phyloP scores from a whole-genome alignment of 805 yeast genomes.

The Starmerella asiatica region DNA sequence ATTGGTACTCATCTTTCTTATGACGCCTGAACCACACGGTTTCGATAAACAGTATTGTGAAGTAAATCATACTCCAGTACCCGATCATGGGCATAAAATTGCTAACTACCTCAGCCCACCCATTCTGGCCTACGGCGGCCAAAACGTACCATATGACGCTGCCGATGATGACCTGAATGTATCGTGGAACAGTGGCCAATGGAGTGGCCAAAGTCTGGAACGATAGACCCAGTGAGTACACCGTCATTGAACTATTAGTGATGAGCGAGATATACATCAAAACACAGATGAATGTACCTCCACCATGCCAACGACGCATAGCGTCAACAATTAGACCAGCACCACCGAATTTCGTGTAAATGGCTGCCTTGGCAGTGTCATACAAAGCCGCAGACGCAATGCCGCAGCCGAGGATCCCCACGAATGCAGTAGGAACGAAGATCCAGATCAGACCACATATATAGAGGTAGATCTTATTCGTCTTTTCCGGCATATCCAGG shows the following conservation, averaged over 20 bases:
- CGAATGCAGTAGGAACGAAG: slow-evolving; percentile 58
- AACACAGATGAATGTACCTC: slow-evolving; percentile 62
- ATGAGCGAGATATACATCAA: slow-evolving; percentile 60
- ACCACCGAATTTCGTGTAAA: slow-evolving; percentile 47
- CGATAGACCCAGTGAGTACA: slow-evolving; percentile 71
- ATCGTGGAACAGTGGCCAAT: slow-evolving; percentile 57
- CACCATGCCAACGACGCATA: slow-evolving; percentile 57
- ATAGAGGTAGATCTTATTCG: slow-evolving; percentile 44
- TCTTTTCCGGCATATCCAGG: slow-evolving; percentile 61
- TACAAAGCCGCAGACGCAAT: slow-evolving; percentile 49
- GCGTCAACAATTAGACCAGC: slow-evolving; percentile 63
- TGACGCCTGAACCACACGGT: slow-evolving; percentile 53
- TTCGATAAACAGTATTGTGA: slow-evolving; percentile 57
- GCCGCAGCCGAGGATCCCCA: slow-evolving; percentile 60
- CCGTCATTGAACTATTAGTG: slow-evolving; percentile 69
- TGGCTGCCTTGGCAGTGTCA: slow-evolving; percentile 34
- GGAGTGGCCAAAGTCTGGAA: slow-evolving; percentile 41
- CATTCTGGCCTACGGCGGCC: slow-evolving; percentile 62
- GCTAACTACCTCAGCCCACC: slow-evolving; percentile 57
- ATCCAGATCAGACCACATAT: slow-evolving; percentile 52
- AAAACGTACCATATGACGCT: slow-evolving; percentile 53
- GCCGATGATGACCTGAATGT: slow-evolving; percentile 55
- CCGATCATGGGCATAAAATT: slow-evolving; percentile 86
- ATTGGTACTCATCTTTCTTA: slow-evolving; percentile 44
- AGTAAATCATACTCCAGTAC: slow-evolving; percentile 77